These are phyloP conservation scores for Megacollybia marginata DNA, from an alignment of 768 basidiomycete species.

Conservation along the genomic window DNA sequence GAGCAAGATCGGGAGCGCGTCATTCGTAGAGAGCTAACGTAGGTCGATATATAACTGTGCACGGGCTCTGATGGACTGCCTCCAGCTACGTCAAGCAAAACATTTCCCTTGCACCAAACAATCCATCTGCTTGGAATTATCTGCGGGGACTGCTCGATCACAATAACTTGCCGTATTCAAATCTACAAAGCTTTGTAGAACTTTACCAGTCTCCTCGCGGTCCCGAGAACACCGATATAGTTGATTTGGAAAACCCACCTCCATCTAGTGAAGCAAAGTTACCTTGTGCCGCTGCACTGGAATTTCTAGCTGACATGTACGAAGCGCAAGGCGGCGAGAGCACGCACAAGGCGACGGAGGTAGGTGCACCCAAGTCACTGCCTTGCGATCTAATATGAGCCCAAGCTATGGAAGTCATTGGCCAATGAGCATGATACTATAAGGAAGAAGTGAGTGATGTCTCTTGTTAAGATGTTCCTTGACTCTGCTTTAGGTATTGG, in stretches of 20 bases:
- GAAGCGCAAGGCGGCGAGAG: conserved; percentile 47
- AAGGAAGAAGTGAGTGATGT: conserved; percentile 54
- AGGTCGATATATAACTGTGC: conserved; percentile 22
- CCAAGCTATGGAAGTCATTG: conserved; percentile 64
- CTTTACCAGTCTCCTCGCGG: conserved; percentile 47
- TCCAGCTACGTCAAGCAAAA: conserved; percentile 74
- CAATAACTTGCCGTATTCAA: conserved; percentile 49
- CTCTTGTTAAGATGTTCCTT: neutral
- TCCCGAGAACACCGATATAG: conserved; percentile 29
- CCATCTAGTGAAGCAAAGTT: conserved; percentile 61
- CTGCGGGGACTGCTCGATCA: conserved; percentile 76
- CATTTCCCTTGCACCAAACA: conserved; percentile 85
- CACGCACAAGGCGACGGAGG: conserved; percentile 41
- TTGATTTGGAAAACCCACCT: conserved; percentile 71
- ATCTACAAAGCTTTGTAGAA: conserved; percentile 49
- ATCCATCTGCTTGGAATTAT: conserved; percentile 96
- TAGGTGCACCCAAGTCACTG: conserved; percentile 17
- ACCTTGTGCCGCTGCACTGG: conserved; percentile 73
- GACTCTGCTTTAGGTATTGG: conserved; percentile 53
- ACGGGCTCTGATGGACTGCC: neutral
- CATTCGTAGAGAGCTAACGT: conserved; percentile 70
- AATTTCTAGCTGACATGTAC: conserved; percentile 77
- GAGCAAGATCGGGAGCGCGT: conserved; percentile 55
- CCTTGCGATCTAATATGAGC: conserved; percentile 1
- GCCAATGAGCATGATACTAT: conserved; percentile 68